A percentile compares a stretch with the other conserved stretches of the same genome.
Evolutionary conservation across 257 asterid species (phyloP).

Genomic region (Coffea eugenioides): DNA sequence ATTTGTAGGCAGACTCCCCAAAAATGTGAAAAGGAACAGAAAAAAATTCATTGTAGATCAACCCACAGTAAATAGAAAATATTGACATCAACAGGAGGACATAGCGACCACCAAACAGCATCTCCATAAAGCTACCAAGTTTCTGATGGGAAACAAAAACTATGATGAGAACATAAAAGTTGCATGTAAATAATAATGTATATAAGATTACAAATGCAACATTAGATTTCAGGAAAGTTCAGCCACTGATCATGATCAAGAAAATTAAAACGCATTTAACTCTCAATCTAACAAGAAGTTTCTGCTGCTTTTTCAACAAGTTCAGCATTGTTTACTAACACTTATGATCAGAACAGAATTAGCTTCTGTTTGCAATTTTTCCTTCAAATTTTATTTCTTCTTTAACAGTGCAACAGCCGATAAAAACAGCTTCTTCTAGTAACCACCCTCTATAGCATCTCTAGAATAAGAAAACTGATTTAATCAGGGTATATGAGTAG

Average conservation of each 20-base stretch:
- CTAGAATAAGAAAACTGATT: background rate
- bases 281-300: background rate
- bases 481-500: background rate
- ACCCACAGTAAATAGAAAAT: slow-evolving; percentile 94
- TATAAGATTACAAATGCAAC: background rate
- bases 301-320: background rate
- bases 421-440: background rate
- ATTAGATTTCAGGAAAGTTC: background rate
- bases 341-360: background rate
- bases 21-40: slow-evolving; percentile 96
- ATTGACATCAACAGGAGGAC: slow-evolving; percentile 89
- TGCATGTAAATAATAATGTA: background rate
- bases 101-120: slow-evolving; percentile 97
- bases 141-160: slow-evolving; percentile 54
- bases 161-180: slow-evolving; percentile 7
- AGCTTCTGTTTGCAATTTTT: background rate
- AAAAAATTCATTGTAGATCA: slow-evolving; percentile 96
- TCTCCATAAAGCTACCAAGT: slow-evolving; percentile 99
- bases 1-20: slow-evolving; percentile 88
- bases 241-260: background rate
- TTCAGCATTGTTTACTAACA: background rate
- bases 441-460: background rate
- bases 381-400: background rate
- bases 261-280: background rate
- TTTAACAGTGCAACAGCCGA: background rate